A percentile compares a stretch with the other conserved stretches of the same genome.
phyloP scores from a whole-genome alignment of 2,329 filamentous ascomycete genomes.

The Meredithiella fracta region DNA sequence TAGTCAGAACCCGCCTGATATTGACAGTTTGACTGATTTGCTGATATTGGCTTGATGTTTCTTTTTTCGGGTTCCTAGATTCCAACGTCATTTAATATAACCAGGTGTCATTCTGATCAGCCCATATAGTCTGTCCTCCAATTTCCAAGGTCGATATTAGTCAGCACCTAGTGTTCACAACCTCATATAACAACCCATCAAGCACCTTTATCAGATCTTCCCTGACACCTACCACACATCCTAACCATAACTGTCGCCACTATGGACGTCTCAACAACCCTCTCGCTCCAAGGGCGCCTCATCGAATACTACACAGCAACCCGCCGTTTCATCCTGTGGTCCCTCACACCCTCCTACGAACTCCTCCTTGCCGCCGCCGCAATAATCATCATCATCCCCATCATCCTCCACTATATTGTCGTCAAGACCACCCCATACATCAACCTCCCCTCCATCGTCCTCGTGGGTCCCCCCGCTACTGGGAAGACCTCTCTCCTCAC shows the following conservation, averaged over 20 bases:
- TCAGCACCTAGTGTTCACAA: neutral
- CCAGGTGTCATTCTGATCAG: neutral
- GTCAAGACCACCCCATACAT: conserved; percentile 50
- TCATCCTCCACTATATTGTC: conserved; percentile 62
- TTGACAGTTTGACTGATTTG: too few species aligned
- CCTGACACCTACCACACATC: neutral
- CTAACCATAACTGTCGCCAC: neutral
- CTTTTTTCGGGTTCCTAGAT: neutral
- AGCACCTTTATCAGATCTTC: conserved; percentile 1
- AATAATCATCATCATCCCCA: conserved; percentile 54
- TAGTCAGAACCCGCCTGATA: too few species aligned
- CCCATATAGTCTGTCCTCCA: neutral
- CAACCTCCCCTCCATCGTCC: conserved; percentile 57
- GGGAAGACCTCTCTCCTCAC: conserved; percentile 86
- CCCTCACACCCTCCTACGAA: conserved; percentile 42
- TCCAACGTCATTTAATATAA: too few species aligned
- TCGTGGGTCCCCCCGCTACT: conserved; percentile 62
- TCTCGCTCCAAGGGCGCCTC: conserved; percentile 11
- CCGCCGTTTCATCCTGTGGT: conserved; percentile 30
- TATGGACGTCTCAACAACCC: conserved; percentile 11
- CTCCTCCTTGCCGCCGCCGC: conserved; percentile 52
- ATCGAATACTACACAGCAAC: conserved; percentile 24
- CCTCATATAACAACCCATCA: neutral
- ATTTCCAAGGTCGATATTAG: neutral
- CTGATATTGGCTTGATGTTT: neutral